Percentiles rank a stretch among this genome's conserved stretches.
Evolutionary conservation across 495 filamentous ascomycete species (phyloP).

Genomic region (Trichocladium uniseriatum): DNA sequence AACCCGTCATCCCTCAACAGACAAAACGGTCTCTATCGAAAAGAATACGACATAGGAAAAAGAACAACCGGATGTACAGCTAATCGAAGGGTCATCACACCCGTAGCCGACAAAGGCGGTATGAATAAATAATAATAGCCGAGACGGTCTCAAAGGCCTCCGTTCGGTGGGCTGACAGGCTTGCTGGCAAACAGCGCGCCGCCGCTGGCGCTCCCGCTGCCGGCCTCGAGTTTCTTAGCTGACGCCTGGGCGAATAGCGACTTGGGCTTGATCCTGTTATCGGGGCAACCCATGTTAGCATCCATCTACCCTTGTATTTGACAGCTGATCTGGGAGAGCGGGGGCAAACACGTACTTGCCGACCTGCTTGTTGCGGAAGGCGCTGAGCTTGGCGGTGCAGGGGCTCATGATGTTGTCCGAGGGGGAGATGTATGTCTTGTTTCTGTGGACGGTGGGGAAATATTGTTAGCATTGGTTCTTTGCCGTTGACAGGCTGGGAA

Average conservation of each 20-base stretch:
- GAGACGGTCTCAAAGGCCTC: not conserved
- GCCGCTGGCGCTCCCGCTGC: slow-evolving; percentile 21
- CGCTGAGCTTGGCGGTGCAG: slow-evolving; percentile 80
- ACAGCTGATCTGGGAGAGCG: not conserved
- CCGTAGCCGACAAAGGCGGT: not conserved
- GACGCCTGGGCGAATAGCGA: slow-evolving; percentile 55
- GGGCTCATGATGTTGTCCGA: slow-evolving; percentile 90
- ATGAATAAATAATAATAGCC: not conserved
- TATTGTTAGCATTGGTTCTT: too few species aligned
- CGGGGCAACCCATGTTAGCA: slow-evolving; percentile 1
- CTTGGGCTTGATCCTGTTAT: slow-evolving; percentile 48
- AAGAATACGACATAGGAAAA: not conserved
- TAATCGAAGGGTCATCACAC: not conserved
- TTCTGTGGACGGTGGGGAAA: slow-evolving; percentile 19
- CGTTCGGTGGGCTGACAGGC: not conserved
- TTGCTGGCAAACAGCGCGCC: slow-evolving; percentile 21
- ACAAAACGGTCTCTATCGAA: not conserved
- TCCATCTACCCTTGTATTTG: slow-evolving; percentile 1
- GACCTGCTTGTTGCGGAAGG: slow-evolving; percentile 75
- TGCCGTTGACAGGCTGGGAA: not conserved
- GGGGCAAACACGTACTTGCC: slow-evolving; percentile 44
- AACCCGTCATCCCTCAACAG: not conserved
- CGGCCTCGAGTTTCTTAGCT: slow-evolving; percentile 43
- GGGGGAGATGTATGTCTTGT: slow-evolving; percentile 74
- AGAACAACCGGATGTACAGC: not conserved